Conservation (phyloP, 73 alveolate species). For the Paramecium caudatum region DNA sequence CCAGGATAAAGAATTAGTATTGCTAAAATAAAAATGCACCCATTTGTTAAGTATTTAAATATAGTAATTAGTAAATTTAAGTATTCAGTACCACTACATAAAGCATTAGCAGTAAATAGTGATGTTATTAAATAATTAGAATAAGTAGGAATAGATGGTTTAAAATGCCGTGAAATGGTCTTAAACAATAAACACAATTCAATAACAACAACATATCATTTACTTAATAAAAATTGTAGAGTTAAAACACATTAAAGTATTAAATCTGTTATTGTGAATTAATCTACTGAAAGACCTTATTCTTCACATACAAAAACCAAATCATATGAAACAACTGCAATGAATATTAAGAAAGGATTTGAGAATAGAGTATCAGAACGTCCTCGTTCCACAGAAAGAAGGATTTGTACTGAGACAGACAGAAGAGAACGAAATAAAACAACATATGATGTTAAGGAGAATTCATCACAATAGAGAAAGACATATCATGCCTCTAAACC, state of each 20-base stretch:
- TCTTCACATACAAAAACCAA: constrained; percentile 29
- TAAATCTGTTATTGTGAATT: constrained; percentile 2
- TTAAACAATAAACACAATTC: constrained; percentile 89
- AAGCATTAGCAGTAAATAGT: constrained; percentile 74
- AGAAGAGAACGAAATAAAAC: neutral
- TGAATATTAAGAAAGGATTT: neutral
- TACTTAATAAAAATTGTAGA: constrained; percentile 46
- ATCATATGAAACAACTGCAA: neutral
- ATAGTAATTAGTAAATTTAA: constrained; percentile 41
- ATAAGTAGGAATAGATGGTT: constrained; percentile 68
- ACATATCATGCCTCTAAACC: neutral
- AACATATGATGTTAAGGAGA: neutral
- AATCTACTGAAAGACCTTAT: constrained; percentile 45
- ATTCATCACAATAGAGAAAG: neutral
- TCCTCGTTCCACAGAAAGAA: constrained; percentile 15
- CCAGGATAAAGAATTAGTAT: constrained; percentile 78
- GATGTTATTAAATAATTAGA: constrained; percentile 74
- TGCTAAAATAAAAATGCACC: constrained; percentile 78
- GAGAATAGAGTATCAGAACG: constrained; percentile 37
- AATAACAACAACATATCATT: constrained; percentile 90
- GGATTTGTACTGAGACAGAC: constrained; percentile 12
- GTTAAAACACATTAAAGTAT: constrained; percentile 43
- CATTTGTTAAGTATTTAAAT: constrained; percentile 81
- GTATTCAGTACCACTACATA: neutral
- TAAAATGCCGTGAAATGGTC: constrained; percentile 73